A percentile compares a stretch with the other conserved stretches of the same genome.
These are phyloP conservation scores for Fusarium palustre DNA, from an alignment of 2,329 filamentous ascomycete species.

Conservation along the genomic window DNA sequence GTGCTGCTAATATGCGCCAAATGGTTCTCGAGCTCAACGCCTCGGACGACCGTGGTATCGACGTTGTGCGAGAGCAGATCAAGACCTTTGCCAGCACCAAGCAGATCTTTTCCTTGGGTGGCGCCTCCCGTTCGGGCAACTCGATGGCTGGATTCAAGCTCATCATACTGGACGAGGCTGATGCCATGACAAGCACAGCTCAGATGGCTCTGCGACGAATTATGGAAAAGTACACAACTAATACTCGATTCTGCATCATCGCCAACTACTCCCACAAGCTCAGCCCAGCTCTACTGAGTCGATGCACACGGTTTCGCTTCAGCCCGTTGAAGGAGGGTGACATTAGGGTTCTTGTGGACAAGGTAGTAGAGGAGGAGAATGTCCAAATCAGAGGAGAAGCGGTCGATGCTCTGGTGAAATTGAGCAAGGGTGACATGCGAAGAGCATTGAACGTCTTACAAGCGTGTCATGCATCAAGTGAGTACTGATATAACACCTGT, in stretches of 20 bases:
- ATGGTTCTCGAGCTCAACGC: constrained; percentile 99
- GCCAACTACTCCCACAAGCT: constrained; percentile 99
- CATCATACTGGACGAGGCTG: constrained; percentile 98
- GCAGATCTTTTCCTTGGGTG: constrained; percentile 86
- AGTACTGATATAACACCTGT: constrained; percentile 44
- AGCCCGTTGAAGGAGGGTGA: constrained; percentile 91
- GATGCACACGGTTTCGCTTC: constrained; percentile 95
- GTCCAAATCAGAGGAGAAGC: constrained; percentile 87
- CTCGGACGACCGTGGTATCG: constrained; percentile 96
- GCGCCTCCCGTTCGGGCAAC: constrained; percentile 59
- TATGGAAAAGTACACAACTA: constrained; percentile 99
- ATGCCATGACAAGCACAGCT: constrained; percentile 98
- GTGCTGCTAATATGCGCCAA: constrained; percentile 90
- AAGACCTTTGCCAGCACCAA: constrained; percentile 99
- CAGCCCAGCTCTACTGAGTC: constrained; percentile 88
- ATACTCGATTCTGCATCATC: constrained; percentile 97
- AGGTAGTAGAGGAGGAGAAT: constrained; percentile 87
- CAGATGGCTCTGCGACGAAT: constrained; percentile 97
- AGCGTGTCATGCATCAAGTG: constrained; percentile 94
- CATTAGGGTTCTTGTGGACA: constrained; percentile 86
- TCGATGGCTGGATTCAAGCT: constrained; percentile 86
- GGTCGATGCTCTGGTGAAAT: constrained; percentile 81
- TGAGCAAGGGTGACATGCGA: constrained; percentile 97
- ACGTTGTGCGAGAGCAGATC: constrained; percentile 98
- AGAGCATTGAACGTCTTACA: constrained; percentile 94